Evolutionary conservation across 352 stramenopile species (phyloP).

Genomic region (Globisporangium takayamanum): DNA sequence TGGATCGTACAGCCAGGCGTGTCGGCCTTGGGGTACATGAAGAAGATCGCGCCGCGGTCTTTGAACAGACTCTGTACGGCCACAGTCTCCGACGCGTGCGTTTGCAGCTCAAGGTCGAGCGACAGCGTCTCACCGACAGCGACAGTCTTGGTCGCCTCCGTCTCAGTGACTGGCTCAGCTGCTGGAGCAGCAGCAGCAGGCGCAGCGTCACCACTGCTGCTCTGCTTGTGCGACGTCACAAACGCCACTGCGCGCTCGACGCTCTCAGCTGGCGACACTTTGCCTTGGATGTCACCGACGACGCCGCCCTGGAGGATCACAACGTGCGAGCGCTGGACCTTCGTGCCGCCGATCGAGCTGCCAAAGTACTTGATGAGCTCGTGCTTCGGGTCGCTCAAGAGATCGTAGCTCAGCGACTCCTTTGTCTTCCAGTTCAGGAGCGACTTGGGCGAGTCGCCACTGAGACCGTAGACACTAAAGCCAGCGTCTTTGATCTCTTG

Average conservation of each 20-base stretch:
- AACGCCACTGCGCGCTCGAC: constrained; percentile 71
- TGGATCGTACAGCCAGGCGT: constrained; percentile 81
- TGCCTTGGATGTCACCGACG: constrained; percentile 70
- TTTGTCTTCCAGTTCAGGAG: constrained; percentile 79
- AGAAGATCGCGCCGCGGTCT: constrained; percentile 76
- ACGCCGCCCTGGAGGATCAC: constrained; percentile 74
- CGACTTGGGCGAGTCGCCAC: constrained; percentile 63
- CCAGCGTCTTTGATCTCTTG: constrained; percentile 75
- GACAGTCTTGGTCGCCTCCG: constrained; percentile 15
- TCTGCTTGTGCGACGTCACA: constrained; percentile 41
- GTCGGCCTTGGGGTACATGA: constrained; percentile 86
- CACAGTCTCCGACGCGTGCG: constrained; percentile 45
- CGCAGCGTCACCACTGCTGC: background rate
- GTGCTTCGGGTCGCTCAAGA: constrained; percentile 77
- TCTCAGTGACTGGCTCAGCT: constrained; percentile 4
- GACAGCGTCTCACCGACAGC: constrained; percentile 39
- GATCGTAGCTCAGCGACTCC: constrained; percentile 68
- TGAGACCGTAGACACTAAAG: constrained; percentile 77
- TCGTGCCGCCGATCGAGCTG: constrained; percentile 67
- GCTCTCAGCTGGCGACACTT: constrained; percentile 71
- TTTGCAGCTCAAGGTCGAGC: constrained; percentile 66
- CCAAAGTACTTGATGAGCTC: constrained; percentile 85
- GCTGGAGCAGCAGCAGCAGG: background rate
- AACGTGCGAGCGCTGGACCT: constrained; percentile 82
- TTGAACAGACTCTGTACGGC: constrained; percentile 69